Evolutionary conservation across 2,329 filamentous ascomycete genomes (phyloP), one percentile per base, ranked within the genome.

Genomic region (Sporothrix pallida): DNA sequence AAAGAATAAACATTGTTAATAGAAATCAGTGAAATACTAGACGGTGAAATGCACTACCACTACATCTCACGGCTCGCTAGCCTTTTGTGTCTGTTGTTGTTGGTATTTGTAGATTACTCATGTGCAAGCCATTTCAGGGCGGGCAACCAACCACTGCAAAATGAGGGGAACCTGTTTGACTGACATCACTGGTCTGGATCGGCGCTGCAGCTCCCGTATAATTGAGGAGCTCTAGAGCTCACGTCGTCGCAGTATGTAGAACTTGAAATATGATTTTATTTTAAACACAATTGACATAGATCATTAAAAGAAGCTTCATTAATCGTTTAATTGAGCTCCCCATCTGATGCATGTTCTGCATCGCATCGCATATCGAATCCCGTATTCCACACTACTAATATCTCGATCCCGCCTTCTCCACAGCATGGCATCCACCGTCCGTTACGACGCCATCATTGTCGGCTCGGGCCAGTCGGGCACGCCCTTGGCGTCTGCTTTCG

Each of bases 401-500:
- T 10, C 17, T n/a, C 9, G 7, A 44, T 12, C 13, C 9, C 26
- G n/a, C 13, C 60, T 10, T 69, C 17, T 58, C 44, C 62, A 62
- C 46, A 71, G 1, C 20, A 74, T 74, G 65, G 48, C 72, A 20
- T 23, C 42, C 62, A n/a, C 42, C 42, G 42, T 26, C 20, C 79
- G 77, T 72, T 85, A 82, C 78, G 80, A 83, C 63, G 81, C 80
- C 54, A 78, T 88, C 7, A 80, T 88, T 75, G 81, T 88, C 75
- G 87, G 87, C 72, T 88, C 87, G 20, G 86, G 87, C 60, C 86
- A 88, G 79, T 81, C 81, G 58, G 86, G 86, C 48, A 87, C 84
- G 2, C 86, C 86, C 0, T 81, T 88, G 1, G 85, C 86, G 70
- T 80, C 81, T 69, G 83, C 84, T 3, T 84, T 88, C 50, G 83